Conservation (phyloP, 73 alveolate genomes). For the Effrenium voratum region DNA sequence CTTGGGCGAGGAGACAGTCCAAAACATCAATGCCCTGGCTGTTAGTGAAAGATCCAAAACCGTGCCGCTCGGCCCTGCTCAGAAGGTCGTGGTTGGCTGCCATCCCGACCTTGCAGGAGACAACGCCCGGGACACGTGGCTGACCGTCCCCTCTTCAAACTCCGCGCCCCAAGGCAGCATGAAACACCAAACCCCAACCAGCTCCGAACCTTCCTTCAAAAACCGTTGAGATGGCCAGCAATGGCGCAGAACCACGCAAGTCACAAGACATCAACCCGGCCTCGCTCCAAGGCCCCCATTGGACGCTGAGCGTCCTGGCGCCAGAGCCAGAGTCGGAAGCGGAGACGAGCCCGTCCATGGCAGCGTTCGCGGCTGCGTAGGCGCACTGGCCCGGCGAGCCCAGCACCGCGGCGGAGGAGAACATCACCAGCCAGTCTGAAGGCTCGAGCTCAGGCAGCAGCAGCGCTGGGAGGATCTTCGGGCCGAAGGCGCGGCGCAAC, state of each 20-base stretch:
- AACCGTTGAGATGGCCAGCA: not conserved
- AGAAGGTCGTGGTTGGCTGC: not conserved
- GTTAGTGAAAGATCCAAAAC: not conserved
- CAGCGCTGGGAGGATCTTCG: slow-evolving; percentile 22
- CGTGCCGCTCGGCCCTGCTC: not conserved
- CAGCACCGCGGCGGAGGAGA: slow-evolving; percentile 2
- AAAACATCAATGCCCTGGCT: not conserved
- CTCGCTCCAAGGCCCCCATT: slow-evolving; percentile 44
- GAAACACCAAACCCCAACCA: no score
- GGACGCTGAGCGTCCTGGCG: slow-evolving; percentile 8
- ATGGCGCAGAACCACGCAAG: not conserved
- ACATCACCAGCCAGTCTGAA: not conserved
- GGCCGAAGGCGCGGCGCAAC: not conserved
- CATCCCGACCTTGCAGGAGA: not conserved
- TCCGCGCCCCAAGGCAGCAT: no score
- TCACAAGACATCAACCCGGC: not conserved
- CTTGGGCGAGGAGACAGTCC: not conserved
- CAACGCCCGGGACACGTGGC: not conserved
- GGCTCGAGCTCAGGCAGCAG: slow-evolving; percentile 11
- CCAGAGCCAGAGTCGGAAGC: not conserved
- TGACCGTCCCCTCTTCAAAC: no score
- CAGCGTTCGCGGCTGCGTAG: slow-evolving; percentile 31
- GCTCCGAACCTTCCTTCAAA: no score
- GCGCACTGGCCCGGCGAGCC: slow-evolving; percentile 9
- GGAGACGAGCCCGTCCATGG: not conserved